phyloP scores from a whole-genome alignment of 345 rosid species.

The Salix koriyanagi region DNA sequence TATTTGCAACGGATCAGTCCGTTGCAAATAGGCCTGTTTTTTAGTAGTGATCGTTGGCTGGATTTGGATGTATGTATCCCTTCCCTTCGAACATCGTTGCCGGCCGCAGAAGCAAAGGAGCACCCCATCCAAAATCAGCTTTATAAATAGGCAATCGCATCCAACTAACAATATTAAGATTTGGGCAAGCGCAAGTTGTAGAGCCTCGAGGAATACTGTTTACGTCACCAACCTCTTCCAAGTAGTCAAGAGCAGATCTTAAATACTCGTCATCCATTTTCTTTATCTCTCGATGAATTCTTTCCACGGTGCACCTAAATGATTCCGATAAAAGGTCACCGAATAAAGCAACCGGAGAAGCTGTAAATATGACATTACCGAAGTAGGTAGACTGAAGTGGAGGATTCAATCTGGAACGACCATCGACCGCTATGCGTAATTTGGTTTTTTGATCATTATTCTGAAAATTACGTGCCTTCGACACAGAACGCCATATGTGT shows the following conservation, averaged over 20 bases:
- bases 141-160: no score
- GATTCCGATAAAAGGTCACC: conserved; percentile 7
- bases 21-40: no score
- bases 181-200: neutral
- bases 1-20: no score
- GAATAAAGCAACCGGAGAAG: neutral
- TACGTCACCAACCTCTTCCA: neutral
- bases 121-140: no score
- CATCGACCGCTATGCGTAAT: neutral
- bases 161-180: neutral
- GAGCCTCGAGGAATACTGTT: neutral
- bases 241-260: neutral
- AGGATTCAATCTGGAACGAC: conserved; percentile 7
- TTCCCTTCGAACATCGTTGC: no score
- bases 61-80: no score
- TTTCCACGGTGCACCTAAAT: neutral
- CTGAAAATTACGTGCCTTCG: neutral
- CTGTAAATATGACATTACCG: neutral
- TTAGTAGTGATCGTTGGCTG: no score
- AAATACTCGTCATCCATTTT: conserved; percentile 12
- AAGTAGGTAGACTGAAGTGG: neutral
- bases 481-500: conserved; percentile 9
- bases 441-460: conserved; percentile 4
- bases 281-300: neutral
- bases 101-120: no score